Conservation (phyloP, 148 eudicot genomes). For the Vaccinium corymbosum region DNA sequence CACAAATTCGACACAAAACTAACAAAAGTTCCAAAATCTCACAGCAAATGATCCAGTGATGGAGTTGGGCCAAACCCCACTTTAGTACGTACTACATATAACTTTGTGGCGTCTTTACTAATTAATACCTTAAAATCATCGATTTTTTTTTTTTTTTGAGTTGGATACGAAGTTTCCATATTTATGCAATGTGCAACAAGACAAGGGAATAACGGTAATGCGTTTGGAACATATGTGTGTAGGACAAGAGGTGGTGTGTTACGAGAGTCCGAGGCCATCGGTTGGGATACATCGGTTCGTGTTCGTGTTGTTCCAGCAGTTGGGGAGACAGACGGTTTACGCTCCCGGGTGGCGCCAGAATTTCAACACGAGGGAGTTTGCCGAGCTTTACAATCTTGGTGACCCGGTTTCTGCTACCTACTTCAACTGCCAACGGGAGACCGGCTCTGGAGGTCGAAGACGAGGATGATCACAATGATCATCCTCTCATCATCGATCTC, state of each 20-base stretch:
- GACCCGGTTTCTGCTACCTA: slow-evolving; percentile 48
- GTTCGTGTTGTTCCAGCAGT: slow-evolving; percentile 40
- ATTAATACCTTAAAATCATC: neutral
- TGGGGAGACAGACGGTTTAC: slow-evolving; percentile 48
- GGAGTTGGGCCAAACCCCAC: too few relatives aligned
- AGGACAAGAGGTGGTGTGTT: slow-evolving; percentile 54
- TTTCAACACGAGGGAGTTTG: slow-evolving; percentile 51
- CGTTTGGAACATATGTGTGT: neutral
- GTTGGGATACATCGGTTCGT: slow-evolving; percentile 55
- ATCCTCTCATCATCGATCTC: neutral
- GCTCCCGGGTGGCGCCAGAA: slow-evolving; percentile 55
- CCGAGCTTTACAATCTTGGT: slow-evolving; percentile 57
- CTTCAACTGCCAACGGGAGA: slow-evolving; percentile 50
- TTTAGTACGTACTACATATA: too few relatives aligned
- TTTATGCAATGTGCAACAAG: neutral
- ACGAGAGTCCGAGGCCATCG: slow-evolving; percentile 49
- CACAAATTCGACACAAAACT: neutral
- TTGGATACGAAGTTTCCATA: neutral
- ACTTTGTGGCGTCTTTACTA: neutral
- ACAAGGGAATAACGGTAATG: neutral
- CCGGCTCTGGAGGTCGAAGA: slow-evolving; percentile 41
- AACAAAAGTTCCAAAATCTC: too few relatives aligned
- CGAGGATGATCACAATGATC: neutral
- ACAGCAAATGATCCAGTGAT: too few relatives aligned
- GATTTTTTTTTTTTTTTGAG: neutral